phyloP scores from a whole-genome alignment of 192 early-diverging fungal species.

The Backusella mclennaniae region DNA sequence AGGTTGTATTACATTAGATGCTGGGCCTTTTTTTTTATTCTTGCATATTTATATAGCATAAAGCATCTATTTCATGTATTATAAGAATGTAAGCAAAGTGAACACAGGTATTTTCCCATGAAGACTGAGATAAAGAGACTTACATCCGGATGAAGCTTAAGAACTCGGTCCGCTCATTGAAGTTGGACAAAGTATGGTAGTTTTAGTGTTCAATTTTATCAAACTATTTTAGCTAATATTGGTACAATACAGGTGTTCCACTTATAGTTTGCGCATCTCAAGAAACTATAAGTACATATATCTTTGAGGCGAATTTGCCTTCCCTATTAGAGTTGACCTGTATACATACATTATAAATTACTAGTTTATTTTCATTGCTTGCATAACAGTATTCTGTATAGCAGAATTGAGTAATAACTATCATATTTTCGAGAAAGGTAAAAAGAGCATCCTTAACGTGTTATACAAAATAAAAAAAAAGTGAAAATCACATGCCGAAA shows the following conservation, averaged over 20 bases:
- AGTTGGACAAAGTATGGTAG: background rate
- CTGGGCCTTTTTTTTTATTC: background rate
- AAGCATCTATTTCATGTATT: background rate
- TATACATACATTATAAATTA: background rate
- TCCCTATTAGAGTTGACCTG: background rate
- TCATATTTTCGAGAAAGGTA: background rate
- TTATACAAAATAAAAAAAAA: background rate
- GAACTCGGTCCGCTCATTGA: background rate
- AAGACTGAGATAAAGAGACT: background rate
- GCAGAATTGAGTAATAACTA: background rate
- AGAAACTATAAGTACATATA: background rate
- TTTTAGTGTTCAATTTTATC: background rate
- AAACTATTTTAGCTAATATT: background rate
- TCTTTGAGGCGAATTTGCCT: background rate
- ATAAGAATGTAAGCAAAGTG: background rate
- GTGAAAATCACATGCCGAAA: constrained; percentile 1
- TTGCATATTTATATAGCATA: background rate
- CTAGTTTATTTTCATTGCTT: background rate
- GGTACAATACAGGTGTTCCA: background rate
- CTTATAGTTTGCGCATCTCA: background rate
- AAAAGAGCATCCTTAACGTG: background rate
- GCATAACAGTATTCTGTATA: background rate
- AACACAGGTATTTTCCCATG: background rate
- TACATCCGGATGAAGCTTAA: background rate
- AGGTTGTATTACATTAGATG: background rate